Percentiles rank a stretch among this genome's conserved stretches.
Evolutionary conservation across 306 rosid species (phyloP).

Genomic region (Cucurbita moschata): DNA sequence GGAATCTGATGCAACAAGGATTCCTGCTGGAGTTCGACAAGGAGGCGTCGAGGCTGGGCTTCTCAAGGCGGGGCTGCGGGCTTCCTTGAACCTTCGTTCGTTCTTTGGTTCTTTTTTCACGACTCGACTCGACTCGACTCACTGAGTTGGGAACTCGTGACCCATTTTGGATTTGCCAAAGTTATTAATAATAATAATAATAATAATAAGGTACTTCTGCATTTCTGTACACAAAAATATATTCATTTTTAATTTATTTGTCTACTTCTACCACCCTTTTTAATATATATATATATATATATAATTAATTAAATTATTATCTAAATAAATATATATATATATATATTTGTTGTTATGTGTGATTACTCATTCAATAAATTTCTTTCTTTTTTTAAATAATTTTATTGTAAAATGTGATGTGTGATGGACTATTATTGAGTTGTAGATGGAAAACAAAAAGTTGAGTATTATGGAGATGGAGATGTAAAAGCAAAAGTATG

Average conservation of each 20-base stretch:
- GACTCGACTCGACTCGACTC: background rate
- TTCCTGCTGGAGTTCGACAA: constrained; percentile 56
- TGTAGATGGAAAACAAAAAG: background rate
- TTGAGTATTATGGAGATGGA: background rate
- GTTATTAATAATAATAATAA: background rate
- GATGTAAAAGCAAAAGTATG: background rate
- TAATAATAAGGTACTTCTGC: background rate
- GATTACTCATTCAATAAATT: too few relatives aligned
- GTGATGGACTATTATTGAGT: background rate
- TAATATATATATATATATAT: background rate
- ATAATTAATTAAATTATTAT: too few relatives aligned
- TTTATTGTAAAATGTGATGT: too few relatives aligned
- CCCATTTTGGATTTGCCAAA: background rate
- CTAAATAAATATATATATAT: too few relatives aligned
- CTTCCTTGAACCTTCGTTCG: constrained; percentile 8
- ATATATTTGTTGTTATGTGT: too few relatives aligned
- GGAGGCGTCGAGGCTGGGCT: constrained; percentile 51
- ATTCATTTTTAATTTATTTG: background rate
- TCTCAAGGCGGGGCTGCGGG: constrained; percentile 67
- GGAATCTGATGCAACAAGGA: constrained; percentile 84
- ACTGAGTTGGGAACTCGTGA: background rate
- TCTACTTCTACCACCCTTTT: background rate
- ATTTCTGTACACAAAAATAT: background rate
- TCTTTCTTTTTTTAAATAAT: too few relatives aligned
- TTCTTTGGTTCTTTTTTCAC: background rate